phyloP scores from a whole-genome alignment of 345 rosid species.

The Corymbia maculata region DNA sequence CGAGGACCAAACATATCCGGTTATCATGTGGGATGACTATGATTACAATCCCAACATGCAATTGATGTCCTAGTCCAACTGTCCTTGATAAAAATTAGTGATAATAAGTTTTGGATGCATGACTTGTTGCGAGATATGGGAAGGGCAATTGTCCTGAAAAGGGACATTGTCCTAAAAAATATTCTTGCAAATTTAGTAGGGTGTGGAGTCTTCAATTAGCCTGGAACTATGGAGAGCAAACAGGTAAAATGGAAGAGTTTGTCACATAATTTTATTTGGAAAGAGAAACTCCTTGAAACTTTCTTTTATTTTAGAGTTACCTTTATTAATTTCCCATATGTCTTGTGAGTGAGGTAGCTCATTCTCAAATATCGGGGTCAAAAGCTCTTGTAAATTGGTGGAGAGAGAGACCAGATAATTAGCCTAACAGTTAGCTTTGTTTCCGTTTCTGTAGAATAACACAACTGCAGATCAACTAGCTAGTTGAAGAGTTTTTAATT shows the following conservation, averaged over 20 bases:
- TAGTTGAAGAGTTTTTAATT: background rate
- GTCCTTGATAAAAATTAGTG: background rate
- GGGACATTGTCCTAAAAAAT: background rate
- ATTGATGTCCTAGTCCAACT: background rate
- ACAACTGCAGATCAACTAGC: background rate
- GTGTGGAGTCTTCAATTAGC: too few relatives aligned
- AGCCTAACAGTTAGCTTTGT: too few relatives aligned
- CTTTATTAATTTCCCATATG: background rate
- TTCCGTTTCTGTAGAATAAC: background rate
- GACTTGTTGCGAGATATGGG: background rate
- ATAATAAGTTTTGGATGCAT: background rate
- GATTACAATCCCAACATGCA: background rate
- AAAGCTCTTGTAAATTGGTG: background rate
- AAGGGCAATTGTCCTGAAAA: background rate
- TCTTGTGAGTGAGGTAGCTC: background rate
- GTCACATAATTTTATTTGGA: background rate
- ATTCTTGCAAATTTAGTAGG: background rate
- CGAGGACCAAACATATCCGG: background rate
- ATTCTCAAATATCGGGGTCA: background rate
- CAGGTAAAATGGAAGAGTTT: background rate
- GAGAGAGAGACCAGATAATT: background rate
- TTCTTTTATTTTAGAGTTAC: background rate
- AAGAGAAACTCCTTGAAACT: background rate
- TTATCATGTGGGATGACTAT: background rate
- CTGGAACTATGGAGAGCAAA: too few relatives aligned